These are phyloP conservation scores for Tilletia setariae DNA, from an alignment of 1,284 basidiomycete species.

Conservation along the genomic window DNA sequence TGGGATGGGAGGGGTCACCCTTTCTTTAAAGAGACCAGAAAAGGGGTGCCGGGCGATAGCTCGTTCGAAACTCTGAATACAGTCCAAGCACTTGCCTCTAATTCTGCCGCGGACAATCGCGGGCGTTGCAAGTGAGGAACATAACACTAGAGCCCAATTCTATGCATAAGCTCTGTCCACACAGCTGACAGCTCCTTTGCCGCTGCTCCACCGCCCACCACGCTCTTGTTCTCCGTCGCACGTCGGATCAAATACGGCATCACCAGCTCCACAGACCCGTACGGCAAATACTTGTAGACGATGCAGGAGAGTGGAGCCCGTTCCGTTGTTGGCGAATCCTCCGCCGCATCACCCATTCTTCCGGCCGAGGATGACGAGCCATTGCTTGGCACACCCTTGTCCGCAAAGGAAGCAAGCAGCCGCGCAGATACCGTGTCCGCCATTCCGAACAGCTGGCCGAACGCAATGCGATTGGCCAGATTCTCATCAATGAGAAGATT, in stretches of 20 bases:
- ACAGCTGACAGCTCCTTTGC: background rate
- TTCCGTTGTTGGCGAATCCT: background rate
- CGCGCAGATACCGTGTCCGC: slow-evolving; percentile 71
- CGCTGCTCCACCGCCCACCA: slow-evolving; percentile 63
- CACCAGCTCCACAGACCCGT: slow-evolving; percentile 56
- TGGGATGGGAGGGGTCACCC: too few relatives aligned
- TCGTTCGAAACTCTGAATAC: too few relatives aligned
- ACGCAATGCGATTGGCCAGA: slow-evolving; percentile 67
- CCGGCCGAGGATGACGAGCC: background rate
- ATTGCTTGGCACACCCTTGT: slow-evolving; percentile 61
- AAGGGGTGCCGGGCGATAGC: too few relatives aligned
- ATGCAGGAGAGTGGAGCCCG: slow-evolving; percentile 21
- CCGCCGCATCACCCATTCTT: background rate
- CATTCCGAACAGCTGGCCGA: slow-evolving; percentile 81
- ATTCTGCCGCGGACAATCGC: too few relatives aligned
- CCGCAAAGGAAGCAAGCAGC: slow-evolving; percentile 64
- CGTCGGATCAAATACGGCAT: slow-evolving; percentile 72
- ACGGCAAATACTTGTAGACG: slow-evolving; percentile 50
- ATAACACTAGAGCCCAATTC: background rate
- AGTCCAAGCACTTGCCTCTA: too few relatives aligned
- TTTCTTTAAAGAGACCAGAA: too few relatives aligned
- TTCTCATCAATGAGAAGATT: slow-evolving; percentile 57
- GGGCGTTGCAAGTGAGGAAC: too few relatives aligned
- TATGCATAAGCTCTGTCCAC: background rate
- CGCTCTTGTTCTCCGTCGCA: slow-evolving; percentile 73